Conservation (phyloP, 163 green algal species). For the Volvox carteri region DNA sequence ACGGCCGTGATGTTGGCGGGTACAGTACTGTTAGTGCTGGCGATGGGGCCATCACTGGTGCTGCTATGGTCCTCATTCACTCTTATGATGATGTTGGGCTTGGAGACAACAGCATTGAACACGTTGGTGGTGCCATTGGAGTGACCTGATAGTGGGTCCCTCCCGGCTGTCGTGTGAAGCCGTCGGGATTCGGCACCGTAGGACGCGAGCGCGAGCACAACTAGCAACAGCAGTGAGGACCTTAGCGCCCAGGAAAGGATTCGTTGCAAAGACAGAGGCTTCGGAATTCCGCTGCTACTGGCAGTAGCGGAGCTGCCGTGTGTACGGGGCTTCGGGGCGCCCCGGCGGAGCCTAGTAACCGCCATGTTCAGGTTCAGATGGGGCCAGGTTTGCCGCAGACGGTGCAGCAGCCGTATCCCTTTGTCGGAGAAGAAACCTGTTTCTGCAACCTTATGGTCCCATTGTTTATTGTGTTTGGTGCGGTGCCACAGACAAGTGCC, state of each 20-base stretch:
- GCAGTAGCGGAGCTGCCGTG: too few relatives aligned
- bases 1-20: background rate
- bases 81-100: conserved; percentile 1
- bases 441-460: too few relatives aligned
- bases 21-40: background rate
- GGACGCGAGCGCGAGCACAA: background rate
- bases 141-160: background rate
- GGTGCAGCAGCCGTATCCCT: too few relatives aligned
- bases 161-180: background rate
- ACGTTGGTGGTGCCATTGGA: background rate
- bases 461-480: too few relatives aligned
- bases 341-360: too few relatives aligned
- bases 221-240: conserved; percentile 10
- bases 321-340: too few relatives aligned
- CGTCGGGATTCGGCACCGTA: conserved; percentile 9
- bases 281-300: too few relatives aligned
- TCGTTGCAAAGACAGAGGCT: background rate
- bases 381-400: too few relatives aligned
- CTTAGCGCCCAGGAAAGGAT: background rate
- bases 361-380: too few relatives aligned
- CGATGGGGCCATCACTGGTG: background rate
- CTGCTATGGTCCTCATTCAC: background rate
- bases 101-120: background rate
- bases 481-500: too few relatives aligned
- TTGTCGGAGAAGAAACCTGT: too few relatives aligned